A percentile compares a stretch with the other conserved stretches of the same genome.
phyloP scores from a whole-genome alignment of 1,284 basidiomycete genomes.

The Marasmius tenuissimus region DNA sequence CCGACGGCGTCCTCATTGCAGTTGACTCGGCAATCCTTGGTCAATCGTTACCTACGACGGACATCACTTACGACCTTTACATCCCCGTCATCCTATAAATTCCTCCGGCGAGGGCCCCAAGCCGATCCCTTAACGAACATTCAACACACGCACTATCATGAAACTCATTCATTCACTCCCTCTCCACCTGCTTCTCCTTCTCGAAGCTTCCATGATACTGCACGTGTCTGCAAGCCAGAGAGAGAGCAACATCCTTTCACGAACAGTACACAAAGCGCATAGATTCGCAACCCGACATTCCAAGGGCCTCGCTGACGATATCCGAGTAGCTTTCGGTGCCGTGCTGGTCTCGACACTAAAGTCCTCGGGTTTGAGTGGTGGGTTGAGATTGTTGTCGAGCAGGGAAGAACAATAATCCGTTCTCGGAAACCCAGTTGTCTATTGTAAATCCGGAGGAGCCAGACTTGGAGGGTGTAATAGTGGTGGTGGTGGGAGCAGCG shows the following conservation, averaged over 20 bases:
- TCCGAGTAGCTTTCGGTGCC: slow-evolving; percentile 61
- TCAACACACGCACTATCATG: slow-evolving; percentile 8
- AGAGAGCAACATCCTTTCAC: slow-evolving; percentile 31
- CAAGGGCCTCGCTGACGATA: slow-evolving; percentile 61
- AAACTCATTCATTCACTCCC: slow-evolving; percentile 11
- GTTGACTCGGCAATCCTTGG: too few relatives aligned
- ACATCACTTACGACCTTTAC: too few relatives aligned
- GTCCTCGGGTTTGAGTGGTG: slow-evolving; percentile 3
- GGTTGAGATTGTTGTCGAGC: not conserved
- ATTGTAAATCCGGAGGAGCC: slow-evolving; percentile 38
- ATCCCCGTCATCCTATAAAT: too few relatives aligned
- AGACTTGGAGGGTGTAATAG: slow-evolving; percentile 14
- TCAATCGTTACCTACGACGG: too few relatives aligned
- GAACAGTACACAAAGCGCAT: slow-evolving; percentile 38
- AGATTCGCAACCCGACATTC: slow-evolving; percentile 41
- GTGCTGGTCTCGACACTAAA: slow-evolving; percentile 34
- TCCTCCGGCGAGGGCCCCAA: too few relatives aligned
- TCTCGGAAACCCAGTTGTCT: slow-evolving; percentile 29
- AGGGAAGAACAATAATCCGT: slow-evolving; percentile 18
- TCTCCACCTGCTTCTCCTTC: slow-evolving; percentile 31
- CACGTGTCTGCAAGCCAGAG: slow-evolving; percentile 27
- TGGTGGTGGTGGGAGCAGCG: slow-evolving; percentile 13
- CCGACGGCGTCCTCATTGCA: too few relatives aligned
- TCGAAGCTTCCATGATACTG: slow-evolving; percentile 27
- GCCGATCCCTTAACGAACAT: too few relatives aligned